Base-by-base conservation (phyloP, 2,329 filamentous ascomycete genomes). In the Cadophora sp. region DNA sequence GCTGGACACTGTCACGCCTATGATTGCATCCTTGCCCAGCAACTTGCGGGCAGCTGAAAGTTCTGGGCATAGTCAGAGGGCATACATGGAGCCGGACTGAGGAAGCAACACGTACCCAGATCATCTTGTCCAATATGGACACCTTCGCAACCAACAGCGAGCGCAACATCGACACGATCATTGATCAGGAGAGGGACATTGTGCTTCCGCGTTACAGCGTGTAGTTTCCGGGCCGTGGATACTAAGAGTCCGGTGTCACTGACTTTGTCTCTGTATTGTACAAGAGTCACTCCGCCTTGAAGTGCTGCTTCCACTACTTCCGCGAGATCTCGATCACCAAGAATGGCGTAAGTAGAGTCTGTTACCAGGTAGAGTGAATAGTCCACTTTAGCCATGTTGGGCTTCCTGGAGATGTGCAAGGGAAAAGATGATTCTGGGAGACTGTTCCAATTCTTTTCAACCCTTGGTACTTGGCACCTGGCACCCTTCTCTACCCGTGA, bases 71-170 rank as follows among this genome's bases (percentile, higher is more conserved):
- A 55, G 63, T 73, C 47, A 74, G 66, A 70, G 50, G 24, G 41
- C 18, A 20, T 18, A 43, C n/a, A n/a, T 30, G 24, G 20, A 16
- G 43, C 8, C 41, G 66, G 65, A 36, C 27, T 22, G 4, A 1
- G 48, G 59, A 16, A 30, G 14, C 20, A 27, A n/a, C 36, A 79
- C 84, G 72, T 79, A 92, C 90, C 84, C 83, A 97, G 90, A 78
- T 98, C 95, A 84, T 97, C 94, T 81, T 98, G 95, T 7, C 96
- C 96, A 59, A 98, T 87, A 78, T 98, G 96, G 9, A 97, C 93
- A 55, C 96, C 96, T 81, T 97, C 95, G 66, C 92, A 96, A 14
- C 89, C 92, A 51, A 94, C 86, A 16, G 93, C 94, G 20, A 93
- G 84, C 9, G 94, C 94, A 30, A 98, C 92, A 77, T 97, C 94